These are phyloP conservation scores for Porphyridium purpureum DNA, from an alignment of 23 red algal genomes.

Conservation along the genomic window DNA sequence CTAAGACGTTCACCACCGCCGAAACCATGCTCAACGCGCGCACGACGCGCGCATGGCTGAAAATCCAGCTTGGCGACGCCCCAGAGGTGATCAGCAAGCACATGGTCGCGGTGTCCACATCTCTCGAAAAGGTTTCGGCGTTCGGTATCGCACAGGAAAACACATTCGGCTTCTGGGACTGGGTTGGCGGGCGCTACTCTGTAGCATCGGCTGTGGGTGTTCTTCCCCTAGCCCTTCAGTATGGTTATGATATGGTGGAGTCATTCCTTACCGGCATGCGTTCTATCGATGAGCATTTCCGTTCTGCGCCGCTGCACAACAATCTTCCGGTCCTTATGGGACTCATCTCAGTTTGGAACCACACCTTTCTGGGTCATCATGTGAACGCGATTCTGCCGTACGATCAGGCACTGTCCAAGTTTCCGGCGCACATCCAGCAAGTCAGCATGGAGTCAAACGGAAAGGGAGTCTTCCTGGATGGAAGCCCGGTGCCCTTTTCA, in stretches of 20 bases:
- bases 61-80: conserved; percentile 24
- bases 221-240: conserved; percentile 68
- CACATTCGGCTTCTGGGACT: conserved; percentile 96
- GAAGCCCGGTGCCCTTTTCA: conserved; percentile 43
- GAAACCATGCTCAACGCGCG: conserved; percentile 97
- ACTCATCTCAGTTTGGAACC: conserved; percentile 84
- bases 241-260: conserved; percentile 50
- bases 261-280: conserved; percentile 65
- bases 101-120: conserved; percentile 84
- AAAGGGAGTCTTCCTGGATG: conserved; percentile 64
- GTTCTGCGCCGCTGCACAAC: conserved; percentile 20
- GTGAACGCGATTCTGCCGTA: conserved; percentile 78
- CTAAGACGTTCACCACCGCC: conserved; percentile 94
- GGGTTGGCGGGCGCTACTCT: conserved; percentile 96
- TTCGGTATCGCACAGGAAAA: conserved; percentile 82
- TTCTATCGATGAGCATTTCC: conserved; percentile 68
- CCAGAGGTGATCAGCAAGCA: conserved; percentile 51
- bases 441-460: conserved; percentile 91
- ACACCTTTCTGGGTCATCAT: conserved; percentile 75
- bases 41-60: conserved; percentile 74
- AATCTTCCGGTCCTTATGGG: conserved; percentile 94
- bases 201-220: conserved; percentile 91
- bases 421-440: conserved; percentile 95
- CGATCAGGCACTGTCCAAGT: conserved; percentile 78
- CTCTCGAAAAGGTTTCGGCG: conserved; percentile 30